Evolutionary conservation across 2,329 filamentous ascomycete species (phyloP), one percentile per base, ranked within the genome.

Genomic region (Nothophoma quercina): DNA sequence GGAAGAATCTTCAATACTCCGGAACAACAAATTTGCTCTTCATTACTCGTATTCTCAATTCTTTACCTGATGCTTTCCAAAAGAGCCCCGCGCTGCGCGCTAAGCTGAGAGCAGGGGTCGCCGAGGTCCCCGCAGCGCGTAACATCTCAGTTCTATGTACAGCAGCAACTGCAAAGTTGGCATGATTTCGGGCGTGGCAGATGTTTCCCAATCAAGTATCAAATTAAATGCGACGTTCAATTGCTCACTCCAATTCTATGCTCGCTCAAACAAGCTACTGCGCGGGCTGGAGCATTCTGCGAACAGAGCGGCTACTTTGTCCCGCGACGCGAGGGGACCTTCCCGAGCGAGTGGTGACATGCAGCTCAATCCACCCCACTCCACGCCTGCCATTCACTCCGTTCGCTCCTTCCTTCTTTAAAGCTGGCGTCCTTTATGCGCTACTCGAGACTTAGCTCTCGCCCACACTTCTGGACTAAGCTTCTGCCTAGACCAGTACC

Each of bases 381-480:
- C 51, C 38, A 28, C 29, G 38, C n/a, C n/a, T n/a, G n/a, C n/a
- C 39, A 13, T 29, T 44, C 51, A 49, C 39, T 32, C 34, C 25
- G 40, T 55, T 23, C 40, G 44, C 51, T 45, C 46, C 45, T 49
- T 45, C 51, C 46, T 32, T 43, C 35, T 55, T 60, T 40, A 61
- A 72, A 65, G 36, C 71, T 74, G 71, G 71, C 71, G 58, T 53
- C 62, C 54, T 59, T 71, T 55, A 55, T 58, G 30, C 38, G 62
- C 39, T 51, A 63, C 32, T 61, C 69, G 69, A 72, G 70, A 68
- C 69, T 60, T 55, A 67, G 70, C 58, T 72, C 66, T 74, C 70
- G 68, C 55, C 59, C 63, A 44, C 59, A 61, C 52, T 55, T 67
- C 46, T 63, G 59, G 58, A 65, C 51, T 43, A 61, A 58, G 56